These are phyloP conservation scores for Pochonia chlamydosporia DNA, from an alignment of 2,329 filamentous ascomycete species.

Conservation along the genomic window DNA sequence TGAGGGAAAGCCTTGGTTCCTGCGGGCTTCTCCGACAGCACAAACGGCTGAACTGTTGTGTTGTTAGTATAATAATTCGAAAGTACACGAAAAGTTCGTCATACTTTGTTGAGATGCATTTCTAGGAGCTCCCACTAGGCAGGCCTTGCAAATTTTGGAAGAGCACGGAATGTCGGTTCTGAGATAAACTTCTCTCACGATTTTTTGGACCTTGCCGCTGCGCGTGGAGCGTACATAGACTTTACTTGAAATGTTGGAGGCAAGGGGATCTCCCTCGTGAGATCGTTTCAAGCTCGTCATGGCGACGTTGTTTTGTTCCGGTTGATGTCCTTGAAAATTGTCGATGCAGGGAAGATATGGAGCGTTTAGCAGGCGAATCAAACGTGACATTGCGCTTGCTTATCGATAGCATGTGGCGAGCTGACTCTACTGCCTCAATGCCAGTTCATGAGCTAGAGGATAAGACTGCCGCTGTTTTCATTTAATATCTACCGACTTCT, in stretches of 20 bases:
- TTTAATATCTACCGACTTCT: too few species aligned
- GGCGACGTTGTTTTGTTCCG: slow-evolving; percentile 11
- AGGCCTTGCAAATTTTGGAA: slow-evolving; percentile 76
- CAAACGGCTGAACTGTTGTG: slow-evolving; percentile 64
- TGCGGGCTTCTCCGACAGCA: slow-evolving; percentile 83
- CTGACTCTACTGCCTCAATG: neutral
- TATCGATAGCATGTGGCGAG: slow-evolving; percentile 22
- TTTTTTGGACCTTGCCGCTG: slow-evolving; percentile 97
- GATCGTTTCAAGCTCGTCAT: slow-evolving; percentile 64
- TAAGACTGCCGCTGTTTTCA: too few species aligned
- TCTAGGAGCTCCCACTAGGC: slow-evolving; percentile 66
- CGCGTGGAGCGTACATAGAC: slow-evolving; percentile 92
- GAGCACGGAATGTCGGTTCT: slow-evolving; percentile 97
- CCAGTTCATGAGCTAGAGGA: too few species aligned
- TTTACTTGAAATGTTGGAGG: slow-evolving; percentile 85
- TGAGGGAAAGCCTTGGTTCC: slow-evolving; percentile 76
- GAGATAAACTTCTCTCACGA: slow-evolving; percentile 93
- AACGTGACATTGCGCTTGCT: slow-evolving; percentile 18
- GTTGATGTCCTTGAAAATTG: slow-evolving; percentile 5
- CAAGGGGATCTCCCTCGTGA: slow-evolving; percentile 44
- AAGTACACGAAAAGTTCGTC: too few species aligned
- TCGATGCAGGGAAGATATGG: slow-evolving; percentile 15
- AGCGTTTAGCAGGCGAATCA: slow-evolving; percentile 16
- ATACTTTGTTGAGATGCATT: slow-evolving; percentile 74
- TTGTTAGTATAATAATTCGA: slow-evolving; percentile 4